Conservation (phyloP, 228 moss, liverwort and hornwort genomes). For the Sphagnum magellanicum region DNA sequence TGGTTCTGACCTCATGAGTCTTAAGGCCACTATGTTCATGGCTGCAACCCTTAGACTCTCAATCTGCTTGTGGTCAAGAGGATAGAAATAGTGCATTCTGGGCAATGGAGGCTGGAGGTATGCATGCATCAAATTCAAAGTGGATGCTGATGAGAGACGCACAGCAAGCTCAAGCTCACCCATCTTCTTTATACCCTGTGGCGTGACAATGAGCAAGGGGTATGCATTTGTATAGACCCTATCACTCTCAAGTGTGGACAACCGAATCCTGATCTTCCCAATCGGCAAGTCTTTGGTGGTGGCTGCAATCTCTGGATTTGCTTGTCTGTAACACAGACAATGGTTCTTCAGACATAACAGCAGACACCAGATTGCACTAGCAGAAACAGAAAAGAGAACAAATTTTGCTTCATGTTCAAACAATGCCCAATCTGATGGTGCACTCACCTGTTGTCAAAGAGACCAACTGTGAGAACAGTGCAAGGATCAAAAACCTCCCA, state of each 20-base stretch:
- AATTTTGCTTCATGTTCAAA: too few species aligned
- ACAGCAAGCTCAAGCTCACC: slow-evolving; percentile 84
- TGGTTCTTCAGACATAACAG: neutral
- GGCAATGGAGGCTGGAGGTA: slow-evolving; percentile 77
- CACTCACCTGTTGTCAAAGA: slow-evolving; percentile 78
- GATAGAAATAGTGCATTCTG: slow-evolving; percentile 81
- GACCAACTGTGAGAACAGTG: slow-evolving; percentile 80
- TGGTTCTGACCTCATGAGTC: slow-evolving; percentile 72
- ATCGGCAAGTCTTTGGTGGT: slow-evolving; percentile 64
- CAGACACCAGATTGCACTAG: neutral
- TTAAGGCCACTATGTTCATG: slow-evolving; percentile 79
- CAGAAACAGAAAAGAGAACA: too few species aligned
- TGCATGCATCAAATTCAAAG: slow-evolving; percentile 63
- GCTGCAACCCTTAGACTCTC: slow-evolving; percentile 70
- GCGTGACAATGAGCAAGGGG: slow-evolving; percentile 77
- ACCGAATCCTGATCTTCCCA: slow-evolving; percentile 77
- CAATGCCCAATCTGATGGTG: neutral
- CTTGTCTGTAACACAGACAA: slow-evolving; percentile 39
- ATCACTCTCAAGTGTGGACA: slow-evolving; percentile 85
- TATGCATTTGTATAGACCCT: slow-evolving; percentile 85
- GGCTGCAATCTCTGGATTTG: slow-evolving; percentile 36
- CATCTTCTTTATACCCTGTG: slow-evolving; percentile 84
- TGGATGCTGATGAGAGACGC: slow-evolving; percentile 67
- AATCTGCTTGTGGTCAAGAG: slow-evolving; percentile 46
- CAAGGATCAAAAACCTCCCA: slow-evolving; percentile 97